These are phyloP conservation scores for Arthrobotrys entomopaga DNA, from an alignment of 2,329 filamentous ascomycete species.

Conservation along the genomic window DNA sequence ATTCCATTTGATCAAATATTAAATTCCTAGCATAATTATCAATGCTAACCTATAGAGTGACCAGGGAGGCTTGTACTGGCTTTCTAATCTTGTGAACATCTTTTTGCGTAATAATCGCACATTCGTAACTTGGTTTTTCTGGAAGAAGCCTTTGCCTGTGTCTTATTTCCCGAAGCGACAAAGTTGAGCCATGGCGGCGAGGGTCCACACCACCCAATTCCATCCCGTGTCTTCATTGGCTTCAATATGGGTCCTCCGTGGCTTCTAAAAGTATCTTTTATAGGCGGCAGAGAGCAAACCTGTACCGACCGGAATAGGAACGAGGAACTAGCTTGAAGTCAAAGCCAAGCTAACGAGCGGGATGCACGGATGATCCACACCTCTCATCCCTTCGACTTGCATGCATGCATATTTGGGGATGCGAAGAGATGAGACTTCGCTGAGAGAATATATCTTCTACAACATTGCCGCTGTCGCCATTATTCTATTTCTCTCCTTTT, in stretches of 20 bases:
- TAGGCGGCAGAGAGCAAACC: slow-evolving; percentile 31
- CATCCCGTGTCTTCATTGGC: slow-evolving; percentile 43
- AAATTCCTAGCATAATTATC: slow-evolving; percentile 1
- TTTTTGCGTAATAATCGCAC: slow-evolving; percentile 22
- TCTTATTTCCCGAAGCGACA: slow-evolving; percentile 55
- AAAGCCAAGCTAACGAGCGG: slow-evolving; percentile 20
- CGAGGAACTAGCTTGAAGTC: slow-evolving; percentile 10
- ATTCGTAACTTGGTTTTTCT: slow-evolving; percentile 19
- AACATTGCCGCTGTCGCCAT: slow-evolving; percentile 31
- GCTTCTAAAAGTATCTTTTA: slow-evolving; percentile 29
- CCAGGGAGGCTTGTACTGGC: slow-evolving; percentile 1
- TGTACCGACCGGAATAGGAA: slow-evolving; percentile 16
- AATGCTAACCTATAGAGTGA: background rate
- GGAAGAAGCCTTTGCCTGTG: slow-evolving; percentile 29
- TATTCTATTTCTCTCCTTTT: slow-evolving; percentile 23
- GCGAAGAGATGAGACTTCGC: slow-evolving; percentile 46
- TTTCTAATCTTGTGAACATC: too few species aligned
- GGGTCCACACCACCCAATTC: slow-evolving; percentile 33
- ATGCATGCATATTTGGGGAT: slow-evolving; percentile 34
- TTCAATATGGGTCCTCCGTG: slow-evolving; percentile 19
- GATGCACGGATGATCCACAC: slow-evolving; percentile 40
- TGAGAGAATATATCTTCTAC: slow-evolving; percentile 52
- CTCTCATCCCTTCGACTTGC: slow-evolving; percentile 39
- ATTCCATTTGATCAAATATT: slow-evolving; percentile 7
- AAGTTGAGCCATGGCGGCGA: slow-evolving; percentile 50